A percentile compares a stretch with the other conserved stretches of the same genome.
Conservation (phyloP, 306 rosid genomes). For the Prunus dulcis region DNA sequence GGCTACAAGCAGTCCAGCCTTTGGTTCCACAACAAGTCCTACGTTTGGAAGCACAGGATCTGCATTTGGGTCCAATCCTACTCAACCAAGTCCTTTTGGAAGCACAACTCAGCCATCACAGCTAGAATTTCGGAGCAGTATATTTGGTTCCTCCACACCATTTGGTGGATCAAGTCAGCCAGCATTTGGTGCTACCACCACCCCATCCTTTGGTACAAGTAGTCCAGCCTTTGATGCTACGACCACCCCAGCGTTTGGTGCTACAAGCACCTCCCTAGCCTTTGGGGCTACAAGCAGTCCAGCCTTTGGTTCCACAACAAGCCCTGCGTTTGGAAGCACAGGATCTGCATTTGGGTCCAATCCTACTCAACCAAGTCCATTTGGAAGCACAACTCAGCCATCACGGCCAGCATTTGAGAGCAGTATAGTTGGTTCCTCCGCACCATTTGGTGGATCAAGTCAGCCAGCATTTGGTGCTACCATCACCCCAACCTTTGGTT, state of each 20-base stretch:
- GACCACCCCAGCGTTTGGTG: constrained; percentile 43
- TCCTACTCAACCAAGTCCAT: too few relatives aligned
- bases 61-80: constrained; percentile 30
- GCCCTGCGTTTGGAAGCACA: constrained; percentile 62
- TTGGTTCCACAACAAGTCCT: constrained; percentile 24
- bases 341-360: constrained; percentile 47
- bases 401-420: too few relatives aligned
- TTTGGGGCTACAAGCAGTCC: constrained; percentile 35
- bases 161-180: constrained; percentile 64
- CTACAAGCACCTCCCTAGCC: constrained; percentile 27
- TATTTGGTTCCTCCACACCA: constrained; percentile 82
- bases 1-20: constrained; percentile 34
- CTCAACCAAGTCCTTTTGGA: constrained; percentile 81
- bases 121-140: constrained; percentile 78
- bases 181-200: constrained; percentile 25
- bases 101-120: constrained; percentile 67
- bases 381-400: too few relatives aligned
- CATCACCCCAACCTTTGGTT: constrained; percentile 27
- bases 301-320: constrained; percentile 31
- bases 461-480: constrained; percentile 50
- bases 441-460: too few relatives aligned
- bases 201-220: constrained; percentile 40
- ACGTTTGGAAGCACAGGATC: too few relatives aligned
- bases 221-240: constrained; percentile 48
- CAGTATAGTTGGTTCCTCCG: too few relatives aligned